phyloP scores from a whole-genome alignment of 2,329 filamentous ascomycete genomes.

The Gnomoniopsis smithogilvyi region DNA sequence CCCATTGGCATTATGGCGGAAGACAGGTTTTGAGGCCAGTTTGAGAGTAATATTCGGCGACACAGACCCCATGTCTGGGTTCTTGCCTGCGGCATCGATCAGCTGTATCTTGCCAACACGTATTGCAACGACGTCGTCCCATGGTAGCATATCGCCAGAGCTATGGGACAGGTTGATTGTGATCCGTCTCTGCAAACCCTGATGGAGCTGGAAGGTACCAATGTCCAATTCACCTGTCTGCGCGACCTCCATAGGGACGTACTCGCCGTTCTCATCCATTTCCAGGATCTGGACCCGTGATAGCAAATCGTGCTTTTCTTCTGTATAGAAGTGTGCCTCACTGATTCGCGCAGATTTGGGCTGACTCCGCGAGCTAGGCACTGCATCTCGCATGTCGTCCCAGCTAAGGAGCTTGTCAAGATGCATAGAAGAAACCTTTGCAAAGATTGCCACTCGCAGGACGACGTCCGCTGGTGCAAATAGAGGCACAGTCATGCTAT shows the following conservation, averaged over 20 bases:
- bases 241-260: constrained; percentile 87
- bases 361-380: constrained; percentile 54
- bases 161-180: constrained; percentile 87
- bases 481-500: constrained; percentile 92
- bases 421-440: constrained; percentile 87
- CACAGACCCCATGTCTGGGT: constrained; percentile 70
- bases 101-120: constrained; percentile 79
- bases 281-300: constrained; percentile 86
- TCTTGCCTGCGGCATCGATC: constrained; percentile 80
- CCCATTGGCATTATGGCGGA: constrained; percentile 85
- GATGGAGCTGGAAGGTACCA: constrained; percentile 93
- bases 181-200: constrained; percentile 86
- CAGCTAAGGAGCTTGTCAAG: constrained; percentile 96
- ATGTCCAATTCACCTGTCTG: constrained; percentile 79
- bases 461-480: constrained; percentile 71
- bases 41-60: constrained; percentile 75
- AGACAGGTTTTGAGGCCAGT: constrained; percentile 71
- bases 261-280: constrained; percentile 85
- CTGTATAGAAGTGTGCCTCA: constrained; percentile 88
- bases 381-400: constrained; percentile 93
- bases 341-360: constrained; percentile 67
- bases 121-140: constrained; percentile 77
- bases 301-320: constrained; percentile 92
- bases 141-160: constrained; percentile 82
- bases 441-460: constrained; percentile 85